A percentile compares a stretch with the other conserved stretches of the same genome.
Evolutionary conservation across 2,329 filamentous ascomycete species (phyloP).

Genomic region (Ploettnerulaceae sp.): DNA sequence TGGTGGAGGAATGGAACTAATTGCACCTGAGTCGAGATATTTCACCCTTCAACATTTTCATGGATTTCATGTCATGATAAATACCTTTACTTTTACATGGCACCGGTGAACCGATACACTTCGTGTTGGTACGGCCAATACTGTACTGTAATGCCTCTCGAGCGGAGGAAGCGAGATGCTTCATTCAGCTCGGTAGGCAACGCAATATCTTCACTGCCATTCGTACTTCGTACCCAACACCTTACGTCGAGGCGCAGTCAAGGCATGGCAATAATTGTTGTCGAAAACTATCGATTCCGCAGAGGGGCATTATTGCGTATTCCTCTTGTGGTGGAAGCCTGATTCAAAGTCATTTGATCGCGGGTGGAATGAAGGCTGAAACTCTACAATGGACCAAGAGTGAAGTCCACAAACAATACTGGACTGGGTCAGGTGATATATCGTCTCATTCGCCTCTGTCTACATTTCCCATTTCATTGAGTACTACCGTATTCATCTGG

Average conservation of each 20-base stretch:
- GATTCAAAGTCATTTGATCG: background rate
- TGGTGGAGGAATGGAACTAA: too few species aligned
- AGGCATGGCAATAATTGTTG: slow-evolving; percentile 1
- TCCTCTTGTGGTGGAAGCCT: slow-evolving; percentile 5
- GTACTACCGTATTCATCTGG: too few species aligned
- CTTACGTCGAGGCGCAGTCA: slow-evolving; percentile 7
- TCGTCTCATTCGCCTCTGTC: too few species aligned
- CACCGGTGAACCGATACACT: background rate
- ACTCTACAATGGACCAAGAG: too few species aligned
- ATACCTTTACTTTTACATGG: background rate
- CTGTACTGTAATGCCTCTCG: too few species aligned
- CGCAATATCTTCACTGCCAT: slow-evolving; percentile 6
- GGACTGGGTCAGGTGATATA: background rate
- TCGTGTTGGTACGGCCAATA: background rate
- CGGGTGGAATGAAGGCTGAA: too few species aligned
- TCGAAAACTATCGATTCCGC: slow-evolving; percentile 1
- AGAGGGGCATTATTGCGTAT: background rate
- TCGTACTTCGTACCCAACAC: too few species aligned
- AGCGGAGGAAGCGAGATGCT: background rate
- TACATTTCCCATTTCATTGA: too few species aligned
- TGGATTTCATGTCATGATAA: too few species aligned
- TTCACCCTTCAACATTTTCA: too few species aligned
- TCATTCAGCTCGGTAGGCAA: slow-evolving; percentile 5
- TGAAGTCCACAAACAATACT: too few species aligned
- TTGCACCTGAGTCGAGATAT: too few species aligned